Base-by-base conservation (phyloP, 148 eudicot genomes). In the Persicaria tinctoria region DNA sequence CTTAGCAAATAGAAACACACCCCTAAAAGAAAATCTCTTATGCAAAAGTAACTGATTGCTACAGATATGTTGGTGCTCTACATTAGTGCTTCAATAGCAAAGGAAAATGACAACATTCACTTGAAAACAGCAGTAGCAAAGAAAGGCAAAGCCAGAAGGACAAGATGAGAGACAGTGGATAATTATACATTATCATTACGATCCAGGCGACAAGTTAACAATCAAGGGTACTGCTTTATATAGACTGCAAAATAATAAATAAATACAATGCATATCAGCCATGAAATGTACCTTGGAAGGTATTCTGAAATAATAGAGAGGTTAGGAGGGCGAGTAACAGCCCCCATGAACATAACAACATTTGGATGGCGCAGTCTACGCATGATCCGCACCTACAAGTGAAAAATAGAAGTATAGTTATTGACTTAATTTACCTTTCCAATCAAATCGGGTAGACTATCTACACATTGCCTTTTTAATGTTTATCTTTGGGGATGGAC, bases 261-360 rank as follows among this genome's bases (percentile, higher is more conserved):
- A 59, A 59, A 14, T 3, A 63, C 11, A 66, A 41, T 47, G 1
- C 46, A 66, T 38, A 66, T 66, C 9, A 38, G 48, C 17, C 10
- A 76, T 45, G 45, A 59, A 64, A 70, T 60, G 73, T 87, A 90
- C 99, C 97, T 90, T 46, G 99, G 99, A 68, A 96, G 93, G 83
- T 89, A 96, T 80, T 96, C 99, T 18, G 94, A 89, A 74, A 96
- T 83, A 74, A 96, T 96, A 45, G 99, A 96, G 66, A 96, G 95
- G 74, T 96, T 85, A 38, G 99, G 99, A 56, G 99, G 97, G 23
- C 99, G 92, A 79, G 99, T 96, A 72, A 96, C 95, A 74, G 99
- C 99, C 82, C 99, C 99, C 99, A 96, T 90, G 84, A 92, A 96
- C 79, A 88, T 86, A 80, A 96, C 97, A 71, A 96, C 94, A 86